phyloP scores from a whole-genome alignment of 1,284 basidiomycete species.

The Trichosporon ovoides region DNA sequence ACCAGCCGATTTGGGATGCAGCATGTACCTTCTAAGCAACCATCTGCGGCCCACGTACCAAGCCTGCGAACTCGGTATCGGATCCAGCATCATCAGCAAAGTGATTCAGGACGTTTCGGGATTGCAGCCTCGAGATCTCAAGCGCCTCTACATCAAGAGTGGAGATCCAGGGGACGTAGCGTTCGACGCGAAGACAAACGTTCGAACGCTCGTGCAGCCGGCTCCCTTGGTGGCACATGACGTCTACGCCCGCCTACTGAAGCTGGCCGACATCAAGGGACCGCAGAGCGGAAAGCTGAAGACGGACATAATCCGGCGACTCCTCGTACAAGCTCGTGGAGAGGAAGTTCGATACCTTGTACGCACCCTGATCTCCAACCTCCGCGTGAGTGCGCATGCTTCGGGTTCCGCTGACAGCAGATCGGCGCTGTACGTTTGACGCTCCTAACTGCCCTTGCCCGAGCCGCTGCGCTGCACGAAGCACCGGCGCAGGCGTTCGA shows the following conservation, averaged over 20 bases:
- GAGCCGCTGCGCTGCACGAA: slow-evolving; percentile 64
- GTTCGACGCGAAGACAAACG: slow-evolving; percentile 70
- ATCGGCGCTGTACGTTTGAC: slow-evolving; percentile 82
- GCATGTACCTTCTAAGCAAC: slow-evolving; percentile 88
- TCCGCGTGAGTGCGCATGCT: slow-evolving; percentile 57
- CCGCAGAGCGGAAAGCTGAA: slow-evolving; percentile 69
- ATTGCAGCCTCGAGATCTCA: slow-evolving; percentile 62
- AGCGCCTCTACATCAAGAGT: slow-evolving; percentile 52
- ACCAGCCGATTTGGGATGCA: slow-evolving; percentile 63
- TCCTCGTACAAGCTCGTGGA: slow-evolving; percentile 75
- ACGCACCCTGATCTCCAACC: slow-evolving; percentile 71
- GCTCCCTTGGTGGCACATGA: slow-evolving; percentile 60
- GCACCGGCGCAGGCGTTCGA: slow-evolving; percentile 43
- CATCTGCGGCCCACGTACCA: slow-evolving; percentile 73
- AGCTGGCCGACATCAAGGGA: slow-evolving; percentile 64
- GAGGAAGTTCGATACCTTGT: slow-evolving; percentile 83
- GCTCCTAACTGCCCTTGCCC: slow-evolving; percentile 73
- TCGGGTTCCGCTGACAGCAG: slow-evolving; percentile 45
- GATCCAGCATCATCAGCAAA: slow-evolving; percentile 68
- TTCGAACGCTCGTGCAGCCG: slow-evolving; percentile 70
- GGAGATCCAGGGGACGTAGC: slow-evolving; percentile 79
- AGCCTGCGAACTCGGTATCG: slow-evolving; percentile 69
- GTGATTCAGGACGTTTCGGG: slow-evolving; percentile 80
- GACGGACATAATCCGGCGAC: slow-evolving; percentile 70
- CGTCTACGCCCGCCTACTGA: slow-evolving; percentile 63